A percentile compares a stretch with the other conserved stretches of the same genome.
Conservation (phyloP, 768 basidiomycete species). For the Calocera viscosa region DNA sequence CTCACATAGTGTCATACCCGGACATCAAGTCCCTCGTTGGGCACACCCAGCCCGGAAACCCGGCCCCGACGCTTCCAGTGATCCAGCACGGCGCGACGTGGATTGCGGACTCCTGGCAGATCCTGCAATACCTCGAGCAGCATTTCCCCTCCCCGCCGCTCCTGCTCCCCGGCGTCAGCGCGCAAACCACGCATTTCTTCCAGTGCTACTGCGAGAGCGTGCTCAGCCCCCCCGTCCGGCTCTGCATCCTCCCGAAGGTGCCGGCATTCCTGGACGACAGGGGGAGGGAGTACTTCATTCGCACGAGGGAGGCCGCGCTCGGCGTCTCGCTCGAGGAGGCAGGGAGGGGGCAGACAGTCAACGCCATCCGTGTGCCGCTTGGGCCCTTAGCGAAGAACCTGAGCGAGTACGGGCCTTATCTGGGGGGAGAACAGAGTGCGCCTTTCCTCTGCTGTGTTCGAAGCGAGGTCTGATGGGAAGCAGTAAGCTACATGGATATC, state of each 20-base stretch:
- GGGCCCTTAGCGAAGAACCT: neutral
- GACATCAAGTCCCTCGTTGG: neutral
- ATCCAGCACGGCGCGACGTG: neutral
- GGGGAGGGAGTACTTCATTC: neutral
- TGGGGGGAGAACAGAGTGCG: neutral
- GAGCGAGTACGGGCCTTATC: neutral
- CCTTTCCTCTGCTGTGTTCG: neutral
- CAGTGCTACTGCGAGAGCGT: neutral
- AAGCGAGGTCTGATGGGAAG: neutral
- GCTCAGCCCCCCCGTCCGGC: neutral
- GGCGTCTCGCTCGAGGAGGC: neutral
- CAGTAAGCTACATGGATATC: neutral
- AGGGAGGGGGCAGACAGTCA: neutral
- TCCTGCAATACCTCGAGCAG: neutral
- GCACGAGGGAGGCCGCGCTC: neutral
- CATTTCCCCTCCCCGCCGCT: neutral
- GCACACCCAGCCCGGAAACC: neutral
- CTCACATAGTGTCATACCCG: neutral
- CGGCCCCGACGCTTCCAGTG: neutral
- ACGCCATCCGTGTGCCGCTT: neutral
- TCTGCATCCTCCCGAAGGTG: neutral
- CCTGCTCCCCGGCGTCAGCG: neutral
- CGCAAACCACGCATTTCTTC: neutral
- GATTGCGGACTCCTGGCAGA: neutral
- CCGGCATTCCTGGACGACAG: neutral